Percentiles rank a stretch among this genome's conserved stretches.
Conservation (phyloP, 768 basidiomycete species). For the Lactarius deliciosus region DNA sequence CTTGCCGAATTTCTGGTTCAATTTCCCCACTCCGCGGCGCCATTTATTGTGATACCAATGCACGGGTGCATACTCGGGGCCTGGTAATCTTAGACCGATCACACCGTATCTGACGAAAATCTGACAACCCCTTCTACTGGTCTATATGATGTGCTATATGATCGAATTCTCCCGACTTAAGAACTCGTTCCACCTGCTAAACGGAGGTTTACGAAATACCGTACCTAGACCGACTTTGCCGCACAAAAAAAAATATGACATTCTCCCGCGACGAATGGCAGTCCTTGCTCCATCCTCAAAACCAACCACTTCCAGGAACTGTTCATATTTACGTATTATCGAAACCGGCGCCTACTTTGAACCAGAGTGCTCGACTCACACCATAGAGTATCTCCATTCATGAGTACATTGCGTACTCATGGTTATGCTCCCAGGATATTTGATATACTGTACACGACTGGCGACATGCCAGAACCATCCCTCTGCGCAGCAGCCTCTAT, state of each 20-base stretch:
- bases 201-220: slow-evolving; percentile 19
- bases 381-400: not conserved
- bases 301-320: slow-evolving; percentile 17
- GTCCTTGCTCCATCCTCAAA: not conserved
- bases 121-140: slow-evolving; percentile 8
- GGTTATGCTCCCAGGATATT: not conserved
- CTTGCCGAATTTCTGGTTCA: slow-evolving; percentile 14
- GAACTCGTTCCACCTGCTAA: slow-evolving; percentile 19
- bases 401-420: slow-evolving; percentile 2
- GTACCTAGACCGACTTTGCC: slow-evolving; percentile 24
- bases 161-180: slow-evolving; percentile 25
- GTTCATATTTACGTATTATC: slow-evolving; percentile 20
- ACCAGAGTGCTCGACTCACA: slow-evolving; percentile 11
- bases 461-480: slow-evolving; percentile 2
- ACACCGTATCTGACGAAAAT: slow-evolving; percentile 28
- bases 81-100: slow-evolving; percentile 21
- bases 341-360: not conserved
- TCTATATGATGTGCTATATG: not conserved
- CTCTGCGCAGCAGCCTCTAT: slow-evolving; percentile 10
- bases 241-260: slow-evolving; percentile 4
- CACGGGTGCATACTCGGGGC: not conserved
- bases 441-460: not conserved
- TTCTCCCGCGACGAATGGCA: slow-evolving; percentile 8
- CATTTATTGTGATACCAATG: not conserved
- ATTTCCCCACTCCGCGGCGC: slow-evolving; percentile 25